Evolutionary conservation across 148 eudicot species (phyloP), one percentile per base, ranked within the genome.

Genomic region (Cornus suecica): DNA sequence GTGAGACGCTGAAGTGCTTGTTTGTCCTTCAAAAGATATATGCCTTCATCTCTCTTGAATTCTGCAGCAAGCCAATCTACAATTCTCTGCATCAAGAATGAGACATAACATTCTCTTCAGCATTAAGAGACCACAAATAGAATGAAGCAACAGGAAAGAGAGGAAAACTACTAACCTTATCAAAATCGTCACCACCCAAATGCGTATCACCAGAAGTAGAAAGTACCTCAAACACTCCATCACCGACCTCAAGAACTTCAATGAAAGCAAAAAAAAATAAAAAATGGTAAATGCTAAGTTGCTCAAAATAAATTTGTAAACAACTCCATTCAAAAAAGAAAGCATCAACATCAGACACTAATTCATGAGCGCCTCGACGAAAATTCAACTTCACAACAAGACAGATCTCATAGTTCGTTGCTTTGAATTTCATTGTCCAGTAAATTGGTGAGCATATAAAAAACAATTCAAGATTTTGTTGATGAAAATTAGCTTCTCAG

Each of bases 131-230:
- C 5, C 28, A 45, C 64, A 63, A 11, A 42, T 32, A 67, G 8
- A 60, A 30, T 23, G 10, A 41, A 31, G 13, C 2, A 60, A 23
- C 66, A 31, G 2, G 41, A 41, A 1, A 24, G 16, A 7, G 25
- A 60, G 5, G 0, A 62, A 67, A 42, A n/a, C 64, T 61, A 9
- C 70, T 10, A 28, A 94, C 99, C 97, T 94, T 94, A 83, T 94
- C 99, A 73, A 94, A 92, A 77, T 94, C 99, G 84, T 94, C 99
- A 82, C 99, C 99, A 76, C 99, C 99, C 83, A 94, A 80, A 85
- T 94, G 99, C 24, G 99, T 94, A 76, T 94, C 99, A 74, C 99
- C 99, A 61, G 97, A 94, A 16, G 99, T 94, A 10, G 99, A 94
- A 62, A 94, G 90, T 82, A 94, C 99, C 83, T 94, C 99, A 83